Evolutionary conservation across 768 basidiomycete genomes (phyloP).

Genomic region (Clathrus columnatus): DNA sequence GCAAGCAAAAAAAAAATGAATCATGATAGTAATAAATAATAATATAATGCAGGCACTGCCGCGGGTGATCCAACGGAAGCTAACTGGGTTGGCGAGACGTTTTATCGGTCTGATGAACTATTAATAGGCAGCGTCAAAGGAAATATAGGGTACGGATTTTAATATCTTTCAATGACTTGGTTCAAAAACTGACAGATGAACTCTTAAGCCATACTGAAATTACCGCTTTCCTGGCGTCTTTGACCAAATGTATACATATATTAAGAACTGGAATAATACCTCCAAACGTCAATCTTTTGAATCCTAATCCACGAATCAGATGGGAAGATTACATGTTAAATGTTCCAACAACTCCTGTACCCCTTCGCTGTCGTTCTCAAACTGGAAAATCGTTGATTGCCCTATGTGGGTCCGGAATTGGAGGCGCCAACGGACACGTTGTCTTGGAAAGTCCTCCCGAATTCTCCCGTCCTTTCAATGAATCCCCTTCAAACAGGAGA

Average conservation of each 20-base stretch:
- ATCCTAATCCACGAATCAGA: constrained; percentile 29
- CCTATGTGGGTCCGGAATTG: constrained; percentile 37
- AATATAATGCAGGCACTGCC: constrained; percentile 22
- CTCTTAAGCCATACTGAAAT: constrained; percentile 31
- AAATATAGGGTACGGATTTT: constrained; percentile 19
- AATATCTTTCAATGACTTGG: constrained; percentile 4
- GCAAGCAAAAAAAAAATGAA: background rate
- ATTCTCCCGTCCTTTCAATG: background rate
- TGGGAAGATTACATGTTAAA: constrained; percentile 31
- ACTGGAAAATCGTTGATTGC: constrained; percentile 28
- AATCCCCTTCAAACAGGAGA: constrained; percentile 13
- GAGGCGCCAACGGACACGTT: constrained; percentile 36
- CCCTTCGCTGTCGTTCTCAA: constrained; percentile 18
- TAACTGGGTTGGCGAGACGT: constrained; percentile 12
- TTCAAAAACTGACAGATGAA: constrained; percentile 5
- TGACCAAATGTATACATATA: constrained; percentile 35
- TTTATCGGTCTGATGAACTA: constrained; percentile 13
- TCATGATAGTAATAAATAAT: background rate
- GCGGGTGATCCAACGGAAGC: constrained; percentile 14
- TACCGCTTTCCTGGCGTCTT: constrained; percentile 34
- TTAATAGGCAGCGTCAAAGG: constrained; percentile 15
- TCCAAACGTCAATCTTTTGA: constrained; percentile 30
- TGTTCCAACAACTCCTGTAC: constrained; percentile 24
- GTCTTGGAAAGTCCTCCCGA: constrained; percentile 30
- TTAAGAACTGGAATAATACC: constrained; percentile 30